phyloP scores from a whole-genome alignment of 179 eudicot species.

The Monotropa hypopitys region DNA sequence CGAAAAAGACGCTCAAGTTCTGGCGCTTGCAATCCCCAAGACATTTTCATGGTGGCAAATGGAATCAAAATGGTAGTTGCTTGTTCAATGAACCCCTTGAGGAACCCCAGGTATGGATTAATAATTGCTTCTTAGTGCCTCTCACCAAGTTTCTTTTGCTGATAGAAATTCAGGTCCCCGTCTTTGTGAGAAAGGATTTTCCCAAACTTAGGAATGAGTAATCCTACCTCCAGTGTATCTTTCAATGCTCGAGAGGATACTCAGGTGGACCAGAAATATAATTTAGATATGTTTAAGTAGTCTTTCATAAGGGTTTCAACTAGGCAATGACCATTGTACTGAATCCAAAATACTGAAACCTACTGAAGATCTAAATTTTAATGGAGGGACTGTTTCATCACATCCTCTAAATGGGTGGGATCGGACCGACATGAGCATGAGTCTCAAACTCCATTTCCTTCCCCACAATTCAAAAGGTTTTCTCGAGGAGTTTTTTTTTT shows the following conservation, averaged over 20 bases:
- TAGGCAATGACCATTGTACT: background rate
- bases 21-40: slow-evolving; percentile 91
- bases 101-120: slow-evolving; percentile 46
- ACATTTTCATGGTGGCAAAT: slow-evolving; percentile 84
- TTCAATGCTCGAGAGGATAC: background rate
- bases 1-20: slow-evolving; percentile 45
- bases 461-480: background rate
- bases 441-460: background rate
- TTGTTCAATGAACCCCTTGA: slow-evolving; percentile 57
- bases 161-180: background rate
- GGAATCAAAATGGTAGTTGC: slow-evolving; percentile 97
- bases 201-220: background rate
- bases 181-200: background rate
- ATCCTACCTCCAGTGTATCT: background rate
- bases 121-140: background rate
- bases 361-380: background rate
- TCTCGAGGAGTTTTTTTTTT: background rate
- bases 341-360: background rate
- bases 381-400: no score
- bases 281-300: background rate
- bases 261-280: background rate
- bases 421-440: background rate
- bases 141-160: background rate
- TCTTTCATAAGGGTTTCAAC: no score
- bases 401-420: background rate